Conservation (phyloP, 495 filamentous ascomycete species). For the Poronia punctata region DNA sequence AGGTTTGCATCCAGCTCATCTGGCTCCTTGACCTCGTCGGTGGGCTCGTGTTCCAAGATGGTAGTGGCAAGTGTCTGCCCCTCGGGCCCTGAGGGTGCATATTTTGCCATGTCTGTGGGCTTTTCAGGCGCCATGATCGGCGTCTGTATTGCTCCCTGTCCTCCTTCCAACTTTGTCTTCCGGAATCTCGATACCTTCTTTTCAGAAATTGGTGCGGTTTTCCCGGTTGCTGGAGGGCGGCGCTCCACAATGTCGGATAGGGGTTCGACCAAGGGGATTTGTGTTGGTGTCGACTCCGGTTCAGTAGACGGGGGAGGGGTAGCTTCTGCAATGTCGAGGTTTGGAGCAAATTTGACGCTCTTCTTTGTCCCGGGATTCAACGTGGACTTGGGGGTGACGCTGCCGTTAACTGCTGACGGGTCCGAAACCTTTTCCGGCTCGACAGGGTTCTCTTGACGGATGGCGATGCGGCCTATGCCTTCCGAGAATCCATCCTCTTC, state of each 20-base stretch:
- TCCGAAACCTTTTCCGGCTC: background rate
- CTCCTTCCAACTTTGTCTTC: conserved; percentile 19
- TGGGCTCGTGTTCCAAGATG: conserved; percentile 54
- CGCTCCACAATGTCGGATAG: conserved; percentile 45
- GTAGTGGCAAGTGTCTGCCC: conserved; percentile 50
- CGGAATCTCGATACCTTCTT: conserved; percentile 45
- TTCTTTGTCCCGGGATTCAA: conserved; percentile 46
- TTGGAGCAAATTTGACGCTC: conserved; percentile 66
- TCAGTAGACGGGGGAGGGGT: conserved; percentile 28
- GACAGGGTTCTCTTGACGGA: conserved; percentile 17
- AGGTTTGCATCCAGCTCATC: conserved; percentile 70
- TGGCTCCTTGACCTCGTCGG: conserved; percentile 42
- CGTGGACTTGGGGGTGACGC: background rate
- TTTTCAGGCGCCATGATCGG: conserved; percentile 16
- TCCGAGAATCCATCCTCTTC: conserved; percentile 22
- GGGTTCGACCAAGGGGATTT: conserved; percentile 31
- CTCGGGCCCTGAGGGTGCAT: conserved; percentile 45
- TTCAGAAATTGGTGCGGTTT: conserved; percentile 24
- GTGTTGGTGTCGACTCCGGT: conserved; percentile 21
- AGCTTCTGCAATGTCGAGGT: conserved; percentile 60
- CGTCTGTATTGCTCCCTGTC: conserved; percentile 5
- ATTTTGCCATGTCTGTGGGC: conserved; percentile 7
- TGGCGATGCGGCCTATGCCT: conserved; percentile 32
- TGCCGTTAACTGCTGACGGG: background rate
- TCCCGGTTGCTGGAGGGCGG: conserved; percentile 34